Conservation (phyloP, 208 protist genomes). For the Borovskyia barvae region DNA sequence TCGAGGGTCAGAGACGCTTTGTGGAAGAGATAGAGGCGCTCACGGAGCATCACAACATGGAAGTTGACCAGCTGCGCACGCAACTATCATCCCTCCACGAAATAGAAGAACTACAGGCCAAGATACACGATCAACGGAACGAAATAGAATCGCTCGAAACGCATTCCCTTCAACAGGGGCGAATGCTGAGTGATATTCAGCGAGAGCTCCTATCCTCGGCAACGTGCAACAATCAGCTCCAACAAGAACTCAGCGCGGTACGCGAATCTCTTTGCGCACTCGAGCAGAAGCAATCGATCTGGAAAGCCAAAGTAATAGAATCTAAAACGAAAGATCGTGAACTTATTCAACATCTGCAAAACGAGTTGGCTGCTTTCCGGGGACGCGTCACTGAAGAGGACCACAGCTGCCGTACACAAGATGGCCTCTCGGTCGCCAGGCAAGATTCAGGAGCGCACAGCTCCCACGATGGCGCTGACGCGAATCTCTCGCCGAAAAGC, state of each 20-base stretch:
- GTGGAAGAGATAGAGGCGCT: constrained; percentile 32
- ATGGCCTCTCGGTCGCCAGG: background rate
- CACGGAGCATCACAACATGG: constrained; percentile 13
- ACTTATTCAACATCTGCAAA: constrained; percentile 32
- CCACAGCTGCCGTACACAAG: background rate
- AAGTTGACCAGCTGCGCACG: constrained; percentile 3
- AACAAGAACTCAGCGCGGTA: constrained; percentile 7
- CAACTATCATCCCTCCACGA: constrained; percentile 13
- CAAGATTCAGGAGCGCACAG: background rate
- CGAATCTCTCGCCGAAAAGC: background rate
- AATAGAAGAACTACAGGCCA: constrained; percentile 7
- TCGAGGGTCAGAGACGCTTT: constrained; percentile 29
- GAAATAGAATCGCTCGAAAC: constrained; percentile 28
- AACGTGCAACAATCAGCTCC: constrained; percentile 10
- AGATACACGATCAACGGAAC: constrained; percentile 2
- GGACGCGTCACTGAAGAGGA: background rate
- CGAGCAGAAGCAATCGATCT: constrained; percentile 28
- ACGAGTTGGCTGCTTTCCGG: constrained; percentile 9
- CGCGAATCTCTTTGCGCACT: constrained; percentile 9
- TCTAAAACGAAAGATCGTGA: constrained; percentile 48
- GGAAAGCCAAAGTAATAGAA: constrained; percentile 54
- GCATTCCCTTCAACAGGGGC: constrained; percentile 26
- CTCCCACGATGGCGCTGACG: background rate
- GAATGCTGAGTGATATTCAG: constrained; percentile 14
- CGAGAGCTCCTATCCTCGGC: constrained; percentile 15